phyloP scores from a whole-genome alignment of 2,329 filamentous ascomycete genomes.

The Neurospora sp. region DNA sequence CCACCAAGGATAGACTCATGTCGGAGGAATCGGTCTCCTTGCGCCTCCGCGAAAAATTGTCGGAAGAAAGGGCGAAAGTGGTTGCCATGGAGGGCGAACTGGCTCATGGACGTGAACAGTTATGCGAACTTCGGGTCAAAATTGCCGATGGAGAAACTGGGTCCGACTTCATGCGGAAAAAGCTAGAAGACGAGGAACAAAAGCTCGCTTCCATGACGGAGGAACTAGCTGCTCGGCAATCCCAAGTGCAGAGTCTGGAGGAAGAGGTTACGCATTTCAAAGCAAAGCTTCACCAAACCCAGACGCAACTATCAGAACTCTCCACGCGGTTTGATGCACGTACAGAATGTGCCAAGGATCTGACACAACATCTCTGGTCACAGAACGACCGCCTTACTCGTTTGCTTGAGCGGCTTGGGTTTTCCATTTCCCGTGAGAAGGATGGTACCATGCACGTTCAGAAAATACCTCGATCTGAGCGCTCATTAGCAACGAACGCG shows the following conservation, averaged over 20 bases:
- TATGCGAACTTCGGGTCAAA: slow-evolving; percentile 57
- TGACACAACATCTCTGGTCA: slow-evolving; percentile 72
- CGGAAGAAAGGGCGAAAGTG: slow-evolving; percentile 44
- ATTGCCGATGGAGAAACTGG: slow-evolving; percentile 78
- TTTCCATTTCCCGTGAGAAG: slow-evolving; percentile 61
- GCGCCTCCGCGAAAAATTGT: slow-evolving; percentile 43
- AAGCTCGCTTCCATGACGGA: slow-evolving; percentile 59
- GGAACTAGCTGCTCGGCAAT: slow-evolving; percentile 64
- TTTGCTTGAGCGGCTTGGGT: slow-evolving; percentile 79
- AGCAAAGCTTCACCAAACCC: slow-evolving; percentile 49
- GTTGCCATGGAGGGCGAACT: slow-evolving; percentile 46
- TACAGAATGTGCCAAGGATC: slow-evolving; percentile 64
- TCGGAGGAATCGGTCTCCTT: slow-evolving; percentile 40
- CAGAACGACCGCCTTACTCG: slow-evolving; percentile 78
- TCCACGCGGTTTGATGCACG: slow-evolving; percentile 57
- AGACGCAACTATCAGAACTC: slow-evolving; percentile 41
- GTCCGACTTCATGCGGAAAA: slow-evolving; percentile 66
- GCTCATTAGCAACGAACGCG: slow-evolving; percentile 32
- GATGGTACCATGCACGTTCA: slow-evolving; percentile 66
- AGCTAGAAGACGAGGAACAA: slow-evolving; percentile 65
- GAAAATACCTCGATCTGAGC: slow-evolving; percentile 54
- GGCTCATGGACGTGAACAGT: slow-evolving; percentile 57
- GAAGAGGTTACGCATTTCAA: slow-evolving; percentile 63
- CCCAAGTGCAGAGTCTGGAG: slow-evolving; percentile 65
- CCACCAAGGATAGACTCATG: slow-evolving; percentile 41